A percentile compares a stretch with the other conserved stretches of the same genome.
Evolutionary conservation across 2,329 filamentous ascomycete genomes (phyloP).

Genomic region (Scytalidium lignicola): DNA sequence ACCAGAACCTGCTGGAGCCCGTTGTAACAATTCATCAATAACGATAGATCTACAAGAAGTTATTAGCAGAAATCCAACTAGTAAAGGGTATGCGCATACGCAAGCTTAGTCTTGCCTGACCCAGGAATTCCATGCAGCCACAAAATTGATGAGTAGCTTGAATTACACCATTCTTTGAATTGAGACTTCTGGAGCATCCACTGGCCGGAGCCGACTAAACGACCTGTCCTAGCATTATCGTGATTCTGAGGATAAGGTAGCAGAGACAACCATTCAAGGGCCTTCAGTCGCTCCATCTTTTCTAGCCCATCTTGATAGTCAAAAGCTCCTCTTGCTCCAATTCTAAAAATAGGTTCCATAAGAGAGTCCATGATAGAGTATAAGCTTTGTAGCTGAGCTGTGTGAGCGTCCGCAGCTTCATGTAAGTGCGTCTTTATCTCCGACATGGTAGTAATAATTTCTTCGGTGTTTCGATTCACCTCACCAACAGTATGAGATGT

Average conservation of each 20-base stretch:
- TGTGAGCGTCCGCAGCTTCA: too few relatives aligned
- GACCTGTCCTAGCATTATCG: not conserved
- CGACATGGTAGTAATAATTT: too few relatives aligned
- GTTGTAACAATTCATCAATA: too few relatives aligned
- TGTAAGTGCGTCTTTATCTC: too few relatives aligned
- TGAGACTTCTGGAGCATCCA: slow-evolving; percentile 18
- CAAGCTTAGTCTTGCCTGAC: slow-evolving; percentile 26
- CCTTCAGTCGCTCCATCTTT: not conserved
- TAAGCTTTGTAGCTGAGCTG: too few relatives aligned
- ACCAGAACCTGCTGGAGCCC: too few relatives aligned
- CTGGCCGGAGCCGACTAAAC: slow-evolving; percentile 10
- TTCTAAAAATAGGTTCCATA: too few relatives aligned
- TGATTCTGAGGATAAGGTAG: not conserved
- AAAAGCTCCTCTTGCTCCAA: too few relatives aligned
- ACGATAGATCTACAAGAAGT: not conserved
- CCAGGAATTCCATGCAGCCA: slow-evolving; percentile 30
- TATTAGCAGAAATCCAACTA: not conserved
- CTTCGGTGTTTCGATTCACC: too few relatives aligned
- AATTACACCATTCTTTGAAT: slow-evolving; percentile 24
- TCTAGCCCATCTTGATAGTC: too few relatives aligned
- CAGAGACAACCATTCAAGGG: not conserved
- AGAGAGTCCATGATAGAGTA: too few relatives aligned
- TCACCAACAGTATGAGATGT: too few relatives aligned
- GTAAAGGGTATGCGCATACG: slow-evolving; percentile 9
- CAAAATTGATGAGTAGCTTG: slow-evolving; percentile 27